Evolutionary conservation across 2,329 filamentous ascomycete species (phyloP).

Genomic region (Aspergillus sp.): DNA sequence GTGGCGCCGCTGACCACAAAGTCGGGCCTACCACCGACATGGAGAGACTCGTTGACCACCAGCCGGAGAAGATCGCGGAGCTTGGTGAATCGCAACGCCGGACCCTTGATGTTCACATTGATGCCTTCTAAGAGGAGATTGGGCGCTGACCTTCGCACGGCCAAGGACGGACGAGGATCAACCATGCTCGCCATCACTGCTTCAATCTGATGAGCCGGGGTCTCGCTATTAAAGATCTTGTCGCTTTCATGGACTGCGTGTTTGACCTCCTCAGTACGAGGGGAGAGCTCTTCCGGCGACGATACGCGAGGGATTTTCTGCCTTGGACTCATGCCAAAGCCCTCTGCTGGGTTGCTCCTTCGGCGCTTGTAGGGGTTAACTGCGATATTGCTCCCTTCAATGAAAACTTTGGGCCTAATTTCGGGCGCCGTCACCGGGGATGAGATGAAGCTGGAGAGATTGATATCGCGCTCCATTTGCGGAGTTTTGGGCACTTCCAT

Average conservation of each 20-base stretch:
- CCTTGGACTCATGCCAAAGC: constrained; percentile 40
- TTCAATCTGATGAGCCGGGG: constrained; percentile 42
- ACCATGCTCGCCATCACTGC: constrained; percentile 46
- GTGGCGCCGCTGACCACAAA: constrained; percentile 51
- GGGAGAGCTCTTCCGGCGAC: constrained; percentile 41
- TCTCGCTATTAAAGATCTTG: constrained; percentile 44
- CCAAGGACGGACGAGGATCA: constrained; percentile 40
- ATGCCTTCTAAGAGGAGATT: constrained; percentile 42
- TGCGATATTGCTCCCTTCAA: constrained; percentile 49
- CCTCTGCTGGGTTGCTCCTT: constrained; percentile 46
- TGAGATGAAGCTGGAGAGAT: constrained; percentile 35
- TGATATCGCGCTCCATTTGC: constrained; percentile 45
- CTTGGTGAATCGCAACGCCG: constrained; percentile 48
- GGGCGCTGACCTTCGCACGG: constrained; percentile 41
- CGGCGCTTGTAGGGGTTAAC: constrained; percentile 52
- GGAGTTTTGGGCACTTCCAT: constrained; percentile 73
- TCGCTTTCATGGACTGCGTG: constrained; percentile 49
- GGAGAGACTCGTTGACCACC: constrained; percentile 53
- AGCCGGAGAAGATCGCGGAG: constrained; percentile 51
- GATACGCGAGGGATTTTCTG: constrained; percentile 39
- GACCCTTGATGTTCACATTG: constrained; percentile 38
- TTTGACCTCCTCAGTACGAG: constrained; percentile 46
- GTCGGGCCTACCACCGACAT: constrained; percentile 54
- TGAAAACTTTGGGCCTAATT: constrained; percentile 45
- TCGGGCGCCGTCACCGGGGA: constrained; percentile 33